Evolutionary conservation across 148 eudicot genomes (phyloP), one percentile per base, ranked within the genome.

Genomic region (Camellia sinensis): DNA sequence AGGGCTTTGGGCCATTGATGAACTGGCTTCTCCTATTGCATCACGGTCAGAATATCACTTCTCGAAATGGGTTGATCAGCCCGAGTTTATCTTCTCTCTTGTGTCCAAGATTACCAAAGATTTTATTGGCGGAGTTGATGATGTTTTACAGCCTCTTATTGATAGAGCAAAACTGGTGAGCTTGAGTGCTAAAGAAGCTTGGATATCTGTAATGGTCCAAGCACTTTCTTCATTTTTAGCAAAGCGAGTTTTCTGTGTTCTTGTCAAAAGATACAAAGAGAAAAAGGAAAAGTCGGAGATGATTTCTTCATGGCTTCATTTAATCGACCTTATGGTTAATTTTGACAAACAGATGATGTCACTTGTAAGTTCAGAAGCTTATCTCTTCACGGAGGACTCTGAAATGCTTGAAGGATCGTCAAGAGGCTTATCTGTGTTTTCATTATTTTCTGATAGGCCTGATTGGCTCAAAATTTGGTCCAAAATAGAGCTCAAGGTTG

Each of bases 181-280:
- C 54, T 87, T 80, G 77, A 87, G 92, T 84, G 92, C 92, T 48
- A 87, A 86, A 80, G 92, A 89, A 87, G 81, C 90, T 59, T 89
- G 90, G 92, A 84, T 87, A 45, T 82, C 84, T 78, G 81, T 89
- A 67, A 87, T 89, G 90, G 81, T 87, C 67, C 83, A 80, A 57
- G 72, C 83, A 45, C 83, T 89, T 40, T 85, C 90, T 4, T 67
- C 71, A 6, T 89, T 89, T 78, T 68, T 89, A 64, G 83, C 78
- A 3, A 85, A 87, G 61, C 73, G 78, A 22, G 86, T 84, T 74
- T 82, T 89, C 60, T 82, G 87, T 6, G 70, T 64, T 76, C 84
- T 87, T 78, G 81, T 82, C 64, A 85, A 72, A 50, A 85, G 81
- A 81, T 87, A 89, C 82, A 73, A 73, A 75, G 85, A 83, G 43